phyloP scores from a whole-genome alignment of 176 grass and related monocot genomes.

The Musa acuminata region DNA sequence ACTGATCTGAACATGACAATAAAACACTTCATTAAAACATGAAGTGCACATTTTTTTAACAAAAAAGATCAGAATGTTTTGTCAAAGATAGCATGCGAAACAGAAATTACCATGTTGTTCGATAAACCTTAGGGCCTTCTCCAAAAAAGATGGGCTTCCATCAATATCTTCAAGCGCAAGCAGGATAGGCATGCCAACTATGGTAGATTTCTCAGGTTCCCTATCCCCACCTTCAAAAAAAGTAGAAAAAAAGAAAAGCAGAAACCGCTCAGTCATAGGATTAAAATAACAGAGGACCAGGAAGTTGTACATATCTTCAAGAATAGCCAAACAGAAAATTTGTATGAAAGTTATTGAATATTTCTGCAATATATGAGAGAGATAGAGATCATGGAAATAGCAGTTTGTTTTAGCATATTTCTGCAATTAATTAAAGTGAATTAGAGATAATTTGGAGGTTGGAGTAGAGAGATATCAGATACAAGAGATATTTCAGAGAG shows the following conservation, averaged over 20 bases:
- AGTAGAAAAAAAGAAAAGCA: not conserved
- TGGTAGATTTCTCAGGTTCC: conserved; percentile 22
- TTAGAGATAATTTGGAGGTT: no score
- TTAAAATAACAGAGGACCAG: not conserved
- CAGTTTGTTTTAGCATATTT: no score
- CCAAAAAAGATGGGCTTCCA: conserved; percentile 84
- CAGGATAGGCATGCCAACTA: conserved; percentile 54
- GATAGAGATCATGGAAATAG: no score
- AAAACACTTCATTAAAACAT: not conserved
- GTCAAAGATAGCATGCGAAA: conserved; percentile 6
- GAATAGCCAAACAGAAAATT: not conserved
- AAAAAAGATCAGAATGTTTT: not conserved
- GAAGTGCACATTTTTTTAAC: not conserved
- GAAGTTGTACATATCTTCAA: not conserved
- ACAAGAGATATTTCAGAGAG: no score
- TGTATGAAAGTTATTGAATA: no score
- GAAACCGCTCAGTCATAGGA: no score
- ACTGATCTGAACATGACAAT: not conserved
- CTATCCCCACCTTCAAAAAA: conserved; percentile 21
- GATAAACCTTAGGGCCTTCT: conserved; percentile 90
- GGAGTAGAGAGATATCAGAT: no score
- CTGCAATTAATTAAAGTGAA: no score
- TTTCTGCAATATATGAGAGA: no score
- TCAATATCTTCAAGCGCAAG: conserved; percentile 70
- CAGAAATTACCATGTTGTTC: conserved; percentile 69